phyloP scores from a whole-genome alignment of 805 yeast species.

The Candida sonorensis region DNA sequence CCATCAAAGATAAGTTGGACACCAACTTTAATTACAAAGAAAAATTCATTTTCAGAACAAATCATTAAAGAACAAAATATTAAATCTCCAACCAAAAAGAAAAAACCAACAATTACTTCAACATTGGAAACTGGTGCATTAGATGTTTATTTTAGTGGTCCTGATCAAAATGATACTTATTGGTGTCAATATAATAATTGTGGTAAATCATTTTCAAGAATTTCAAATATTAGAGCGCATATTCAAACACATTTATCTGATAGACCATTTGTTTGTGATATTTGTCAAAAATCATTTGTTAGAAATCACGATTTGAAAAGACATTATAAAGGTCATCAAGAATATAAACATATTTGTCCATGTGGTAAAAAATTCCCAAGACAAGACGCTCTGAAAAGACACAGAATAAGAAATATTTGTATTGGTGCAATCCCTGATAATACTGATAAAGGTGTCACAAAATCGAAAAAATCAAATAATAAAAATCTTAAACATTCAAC shows the following conservation, averaged over 20 bases:
- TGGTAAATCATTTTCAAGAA: slow-evolving; percentile 75
- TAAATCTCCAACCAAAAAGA: slow-evolving; percentile 39
- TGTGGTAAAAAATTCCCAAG: slow-evolving; percentile 95
- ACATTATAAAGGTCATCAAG: slow-evolving; percentile 82
- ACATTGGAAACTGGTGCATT: slow-evolving; percentile 85
- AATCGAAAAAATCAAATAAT: slow-evolving; percentile 5
- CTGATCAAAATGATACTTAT: slow-evolving; percentile 63
- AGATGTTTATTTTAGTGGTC: slow-evolving; percentile 77
- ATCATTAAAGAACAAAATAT: slow-evolving; percentile 29
- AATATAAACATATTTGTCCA: slow-evolving; percentile 64
- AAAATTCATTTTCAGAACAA: slow-evolving; percentile 23
- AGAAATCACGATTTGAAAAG: slow-evolving; percentile 92
- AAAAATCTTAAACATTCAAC: slow-evolving; percentile 2
- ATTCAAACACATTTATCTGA: slow-evolving; percentile 95
- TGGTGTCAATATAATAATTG: slow-evolving; percentile 74
- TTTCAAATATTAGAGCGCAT: slow-evolving; percentile 91
- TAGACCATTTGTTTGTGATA: slow-evolving; percentile 78
- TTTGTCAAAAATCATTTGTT: slow-evolving; percentile 82
- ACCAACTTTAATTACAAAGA: slow-evolving; percentile 27
- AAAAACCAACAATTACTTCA: slow-evolving; percentile 48
- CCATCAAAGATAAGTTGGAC: slow-evolving; percentile 28
- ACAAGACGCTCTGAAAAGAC: slow-evolving; percentile 82
- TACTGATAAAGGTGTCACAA: slow-evolving; percentile 22
- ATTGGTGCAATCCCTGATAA: slow-evolving; percentile 56
- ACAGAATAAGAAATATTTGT: slow-evolving; percentile 73